Conservation (phyloP, 768 basidiomycete genomes). For the Leccinum arenicola region DNA sequence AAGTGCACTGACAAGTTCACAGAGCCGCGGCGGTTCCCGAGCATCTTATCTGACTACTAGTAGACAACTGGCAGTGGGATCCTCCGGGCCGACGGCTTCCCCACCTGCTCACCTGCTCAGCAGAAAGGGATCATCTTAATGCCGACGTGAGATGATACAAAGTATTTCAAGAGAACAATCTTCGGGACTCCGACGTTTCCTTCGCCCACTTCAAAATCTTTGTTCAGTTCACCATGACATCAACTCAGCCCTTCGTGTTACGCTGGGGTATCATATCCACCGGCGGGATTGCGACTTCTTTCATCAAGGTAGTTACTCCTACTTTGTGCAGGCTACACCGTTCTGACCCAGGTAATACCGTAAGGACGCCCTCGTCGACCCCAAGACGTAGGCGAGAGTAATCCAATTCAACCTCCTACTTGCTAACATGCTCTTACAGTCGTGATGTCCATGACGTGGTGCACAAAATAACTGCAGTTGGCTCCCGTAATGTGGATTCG, state of each 20-base stretch:
- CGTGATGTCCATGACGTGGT: slow-evolving; percentile 62
- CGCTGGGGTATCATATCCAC: slow-evolving; percentile 91
- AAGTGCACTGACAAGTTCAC: not conserved
- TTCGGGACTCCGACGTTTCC: slow-evolving; percentile 1
- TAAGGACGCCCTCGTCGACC: slow-evolving; percentile 76
- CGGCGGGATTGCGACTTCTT: slow-evolving; percentile 64
- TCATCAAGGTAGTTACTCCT: slow-evolving; percentile 56
- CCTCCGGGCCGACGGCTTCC: slow-evolving; percentile 3
- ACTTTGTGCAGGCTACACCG: not conserved
- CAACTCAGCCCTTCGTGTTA: slow-evolving; percentile 41
- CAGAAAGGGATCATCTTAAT: not conserved
- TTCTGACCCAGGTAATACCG: slow-evolving; percentile 2
- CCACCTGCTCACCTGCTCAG: slow-evolving; percentile 7
- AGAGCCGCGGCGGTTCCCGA: not conserved
- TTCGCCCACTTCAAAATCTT: not conserved
- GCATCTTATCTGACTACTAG: slow-evolving; percentile 8
- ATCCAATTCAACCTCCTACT: not conserved
- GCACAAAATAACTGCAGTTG: slow-evolving; percentile 72
- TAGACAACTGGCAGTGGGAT: not conserved
- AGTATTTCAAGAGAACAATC: not conserved
- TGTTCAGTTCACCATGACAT: slow-evolving; percentile 13
- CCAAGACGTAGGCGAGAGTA: slow-evolving; percentile 55
- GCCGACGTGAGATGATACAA: slow-evolving; percentile 1
- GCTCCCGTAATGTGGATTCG: slow-evolving; percentile 67
- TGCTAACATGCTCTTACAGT: slow-evolving; percentile 33